Conservation (phyloP, 805 yeast genomes). For the Ogataea dorogensis region DNA sequence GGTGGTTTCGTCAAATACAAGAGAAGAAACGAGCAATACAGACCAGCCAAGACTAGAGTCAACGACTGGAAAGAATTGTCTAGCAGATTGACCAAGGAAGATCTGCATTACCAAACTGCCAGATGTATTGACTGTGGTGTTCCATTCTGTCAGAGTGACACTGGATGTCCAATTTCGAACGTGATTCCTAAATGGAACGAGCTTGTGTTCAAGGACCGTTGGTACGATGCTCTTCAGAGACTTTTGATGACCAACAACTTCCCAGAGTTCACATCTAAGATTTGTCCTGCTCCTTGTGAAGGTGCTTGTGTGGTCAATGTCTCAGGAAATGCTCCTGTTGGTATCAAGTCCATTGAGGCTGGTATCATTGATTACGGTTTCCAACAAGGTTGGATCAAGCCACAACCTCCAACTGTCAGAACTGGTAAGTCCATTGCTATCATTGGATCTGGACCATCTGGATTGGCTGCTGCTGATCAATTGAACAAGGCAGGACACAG, state of each 20-base stretch:
- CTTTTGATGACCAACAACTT: slow-evolving; percentile 94
- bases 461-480: slow-evolving; percentile 96
- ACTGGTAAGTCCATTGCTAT: slow-evolving; percentile 85
- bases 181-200: slow-evolving; percentile 98
- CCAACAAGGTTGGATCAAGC: slow-evolving; percentile 94
- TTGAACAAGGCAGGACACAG: slow-evolving; percentile 92
- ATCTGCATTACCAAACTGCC: slow-evolving; percentile 87
- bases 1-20: slow-evolving; percentile 93
- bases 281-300: slow-evolving; percentile 99
- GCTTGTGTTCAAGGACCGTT: slow-evolving; percentile 88
- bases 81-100: slow-evolving; percentile 76
- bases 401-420: slow-evolving; percentile 72
- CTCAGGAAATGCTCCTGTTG: slow-evolving; percentile 93
- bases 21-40: slow-evolving; percentile 82
- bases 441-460: slow-evolving; percentile 97
- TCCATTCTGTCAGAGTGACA: slow-evolving; percentile 96
- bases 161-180: slow-evolving; percentile 97
- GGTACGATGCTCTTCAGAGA: slow-evolving; percentile 91
- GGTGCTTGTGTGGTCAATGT: slow-evolving; percentile 86
- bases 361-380: slow-evolving; percentile 96
- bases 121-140: slow-evolving; percentile 99
- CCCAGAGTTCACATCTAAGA: slow-evolving; percentile 98
- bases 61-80: slow-evolving; percentile 93
- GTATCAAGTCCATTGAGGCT: slow-evolving; percentile 92
- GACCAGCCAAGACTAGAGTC: slow-evolving; percentile 71